Evolutionary conservation across 176 grass and related monocot species (phyloP).

Genomic region (maize (Zea mays)): DNA sequence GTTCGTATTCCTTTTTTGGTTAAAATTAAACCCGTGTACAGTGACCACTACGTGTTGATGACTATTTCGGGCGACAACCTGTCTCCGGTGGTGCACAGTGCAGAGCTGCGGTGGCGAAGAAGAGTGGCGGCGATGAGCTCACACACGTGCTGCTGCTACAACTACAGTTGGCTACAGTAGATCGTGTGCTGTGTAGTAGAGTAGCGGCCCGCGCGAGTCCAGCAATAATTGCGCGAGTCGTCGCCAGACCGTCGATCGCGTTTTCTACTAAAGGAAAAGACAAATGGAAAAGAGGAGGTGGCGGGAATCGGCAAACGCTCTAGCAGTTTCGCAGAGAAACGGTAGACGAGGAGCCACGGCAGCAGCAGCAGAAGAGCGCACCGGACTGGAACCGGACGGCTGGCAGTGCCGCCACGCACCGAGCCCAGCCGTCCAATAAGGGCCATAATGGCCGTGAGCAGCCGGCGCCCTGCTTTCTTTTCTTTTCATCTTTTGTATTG

Average conservation of each 20-base stretch:
- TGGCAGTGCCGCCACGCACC: not conserved
- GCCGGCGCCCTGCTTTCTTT: not conserved
- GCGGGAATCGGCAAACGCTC: not conserved
- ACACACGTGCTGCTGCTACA: not conserved
- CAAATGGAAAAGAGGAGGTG: too few relatives aligned
- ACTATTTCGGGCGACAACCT: not conserved
- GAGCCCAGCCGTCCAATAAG: not conserved
- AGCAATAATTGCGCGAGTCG: not conserved
- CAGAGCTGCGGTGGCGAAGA: not conserved
- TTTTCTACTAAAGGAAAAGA: not conserved
- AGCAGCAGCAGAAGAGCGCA: too few relatives aligned
- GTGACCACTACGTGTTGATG: not conserved
- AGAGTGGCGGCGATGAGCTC: not conserved
- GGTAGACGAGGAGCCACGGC: not conserved
- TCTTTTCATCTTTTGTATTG: too few relatives aligned
- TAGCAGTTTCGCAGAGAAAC: not conserved
- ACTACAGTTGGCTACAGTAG: not conserved
- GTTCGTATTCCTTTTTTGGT: not conserved
- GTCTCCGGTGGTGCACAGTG: not conserved
- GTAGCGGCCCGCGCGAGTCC: not conserved
- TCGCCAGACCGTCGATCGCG: not conserved
- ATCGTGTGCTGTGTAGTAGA: not conserved
- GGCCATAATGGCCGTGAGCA: not conserved
- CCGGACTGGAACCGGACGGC: too few relatives aligned
- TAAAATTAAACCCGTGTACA: not conserved